Conservation (phyloP, 352 stramenopile genomes). For the Blastocystis sp. region DNA sequence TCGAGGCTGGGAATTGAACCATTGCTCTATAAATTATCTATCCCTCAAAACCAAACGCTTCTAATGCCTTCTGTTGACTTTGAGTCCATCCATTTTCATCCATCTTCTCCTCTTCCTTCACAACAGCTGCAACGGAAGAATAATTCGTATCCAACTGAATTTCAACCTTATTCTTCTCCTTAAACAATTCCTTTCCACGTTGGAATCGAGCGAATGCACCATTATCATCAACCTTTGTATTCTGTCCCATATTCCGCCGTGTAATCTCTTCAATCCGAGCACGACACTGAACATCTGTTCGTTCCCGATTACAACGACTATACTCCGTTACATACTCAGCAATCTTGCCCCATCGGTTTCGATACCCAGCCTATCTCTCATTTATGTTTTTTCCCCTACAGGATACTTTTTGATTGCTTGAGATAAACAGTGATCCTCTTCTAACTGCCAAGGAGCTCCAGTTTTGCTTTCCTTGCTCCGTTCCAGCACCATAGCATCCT, state of each 20-base stretch:
- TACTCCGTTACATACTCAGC: conserved; percentile 55
- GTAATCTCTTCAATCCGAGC: conserved; percentile 47
- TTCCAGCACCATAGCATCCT: neutral
- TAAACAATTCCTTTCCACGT: conserved; percentile 63
- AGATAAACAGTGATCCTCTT: conserved; percentile 47
- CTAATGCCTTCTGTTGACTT: conserved; percentile 75
- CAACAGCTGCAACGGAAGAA: conserved; percentile 64
- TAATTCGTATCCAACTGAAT: conserved; percentile 65
- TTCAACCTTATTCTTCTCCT: conserved; percentile 67
- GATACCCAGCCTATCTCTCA: conserved; percentile 27
- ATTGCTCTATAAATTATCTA: conserved; percentile 67
- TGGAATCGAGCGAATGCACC: conserved; percentile 63
- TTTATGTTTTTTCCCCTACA: neutral
- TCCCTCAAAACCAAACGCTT: conserved; percentile 64
- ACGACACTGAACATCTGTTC: conserved; percentile 54
- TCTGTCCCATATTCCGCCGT: conserved; percentile 44
- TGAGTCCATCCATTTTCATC: conserved; percentile 70
- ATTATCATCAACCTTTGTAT: conserved; percentile 52
- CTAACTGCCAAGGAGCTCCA: conserved; percentile 26
- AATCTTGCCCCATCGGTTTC: conserved; percentile 52
- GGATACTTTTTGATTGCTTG: conserved; percentile 59
- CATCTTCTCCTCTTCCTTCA: conserved; percentile 65
- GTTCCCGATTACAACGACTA: neutral
- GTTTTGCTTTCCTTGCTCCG: conserved; percentile 18
- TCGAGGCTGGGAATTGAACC: conserved; percentile 71